Evolutionary conservation across 1,284 basidiomycete species (phyloP), one percentile per base, ranked within the genome.

Genomic region (Neonothopanus nambi): DNA sequence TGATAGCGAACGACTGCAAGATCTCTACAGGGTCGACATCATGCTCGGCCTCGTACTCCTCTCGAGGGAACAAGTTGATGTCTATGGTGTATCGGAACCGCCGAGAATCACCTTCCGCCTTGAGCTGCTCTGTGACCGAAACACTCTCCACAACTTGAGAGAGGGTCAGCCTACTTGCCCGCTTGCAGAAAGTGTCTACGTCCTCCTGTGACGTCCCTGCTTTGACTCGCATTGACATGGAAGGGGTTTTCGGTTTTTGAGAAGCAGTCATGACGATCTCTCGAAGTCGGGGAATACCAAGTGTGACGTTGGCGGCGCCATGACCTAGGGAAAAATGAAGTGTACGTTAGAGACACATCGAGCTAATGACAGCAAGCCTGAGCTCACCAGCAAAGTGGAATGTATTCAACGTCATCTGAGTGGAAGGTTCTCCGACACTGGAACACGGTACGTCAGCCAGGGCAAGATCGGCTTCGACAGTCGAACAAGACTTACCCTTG

Each of bases 191-290:
- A 7, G 76, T 67, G 56, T 85, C 82, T 51, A 93, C 76, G 57
- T 89, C 82, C 37, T 78, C 71, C 44, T 80, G 72, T 36, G 82
- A 63, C 33, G 83, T 76, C 26, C 74, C 80, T 2, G 65, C 66
- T 30, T 82, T 78, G 43, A 95, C 80, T 24, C 84, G 85, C 72
- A 99, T 89, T 39, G 80, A 88, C 97, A 99, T 99, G n/a, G 95
- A 98, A 12, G 97, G 97, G 2, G 96, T 99, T 71, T 95, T 95
- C 54, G 96, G 97, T 64, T 95, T 92, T 62, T 87, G 85, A 5
- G 97, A 96, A 5, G 97, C 97, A 0, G 97, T 98, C 95, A 99
- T 98, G 66, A 99, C 93, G 64, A 99, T 98, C 74, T 99, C 97
- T 70, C 96, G 88, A 21, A 99, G 78, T 72, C 97, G 95, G 44